phyloP scores from a whole-genome alignment of 441 rosid species.

The Arabidopsis lyrata region DNA sequence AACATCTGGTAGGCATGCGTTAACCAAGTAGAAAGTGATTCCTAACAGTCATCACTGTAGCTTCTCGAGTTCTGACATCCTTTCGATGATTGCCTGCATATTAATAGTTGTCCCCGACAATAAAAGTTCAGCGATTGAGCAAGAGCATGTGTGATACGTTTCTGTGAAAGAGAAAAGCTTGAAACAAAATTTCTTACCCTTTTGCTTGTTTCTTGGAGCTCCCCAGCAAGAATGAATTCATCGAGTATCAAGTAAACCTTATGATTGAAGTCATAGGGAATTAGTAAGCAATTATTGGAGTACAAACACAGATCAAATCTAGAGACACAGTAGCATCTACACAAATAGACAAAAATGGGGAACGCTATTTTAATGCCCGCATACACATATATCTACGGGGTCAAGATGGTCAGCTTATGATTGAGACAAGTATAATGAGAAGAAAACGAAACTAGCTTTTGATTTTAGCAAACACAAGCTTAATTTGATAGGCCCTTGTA shows the following conservation, averaged over 20 bases:
- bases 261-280: not conserved
- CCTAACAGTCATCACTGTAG: conserved; percentile 58
- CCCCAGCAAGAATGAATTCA: conserved; percentile 98
- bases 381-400: not conserved
- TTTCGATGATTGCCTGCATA: conserved; percentile 90
- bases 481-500: not conserved
- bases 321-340: not conserved
- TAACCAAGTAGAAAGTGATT: not conserved
- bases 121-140: not conserved
- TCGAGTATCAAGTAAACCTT: conserved; percentile 96
- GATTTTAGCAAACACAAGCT: not conserved
- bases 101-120: not conserved
- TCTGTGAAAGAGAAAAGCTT: not conserved
- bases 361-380: not conserved
- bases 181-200: conserved; percentile 50
- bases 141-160: not conserved
- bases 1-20: not conserved
- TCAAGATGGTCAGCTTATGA: not conserved
- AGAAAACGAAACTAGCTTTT: not conserved
- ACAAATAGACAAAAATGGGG: not conserved
- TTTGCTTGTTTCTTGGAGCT: conserved; percentile 99
- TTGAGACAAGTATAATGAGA: not conserved
- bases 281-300: not conserved
- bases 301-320: not conserved
- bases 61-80: conserved; percentile 97